These are phyloP conservation scores for Myxozyma nipponensis DNA, from an alignment of 805 yeast genomes.

Conservation along the genomic window DNA sequence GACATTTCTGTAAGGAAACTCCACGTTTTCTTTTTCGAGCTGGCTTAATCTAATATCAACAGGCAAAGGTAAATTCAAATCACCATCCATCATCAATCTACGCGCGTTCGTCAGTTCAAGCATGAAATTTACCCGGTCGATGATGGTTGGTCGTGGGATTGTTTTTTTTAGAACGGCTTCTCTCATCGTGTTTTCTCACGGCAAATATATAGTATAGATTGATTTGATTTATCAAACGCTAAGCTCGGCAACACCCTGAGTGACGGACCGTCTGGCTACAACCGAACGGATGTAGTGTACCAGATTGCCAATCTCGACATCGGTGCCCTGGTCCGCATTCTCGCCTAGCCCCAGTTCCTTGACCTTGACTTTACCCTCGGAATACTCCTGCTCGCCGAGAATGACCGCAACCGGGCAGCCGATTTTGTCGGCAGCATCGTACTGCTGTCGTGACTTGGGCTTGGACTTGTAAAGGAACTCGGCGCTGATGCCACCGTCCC, in stretches of 20 bases:
- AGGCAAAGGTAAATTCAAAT: too few relatives aligned
- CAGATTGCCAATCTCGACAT: conserved; percentile 14
- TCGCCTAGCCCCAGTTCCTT: conserved; percentile 88
- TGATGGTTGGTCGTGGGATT: too few relatives aligned
- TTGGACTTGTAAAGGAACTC: conserved; percentile 91
- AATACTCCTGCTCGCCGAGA: conserved; percentile 90
- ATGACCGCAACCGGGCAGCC: conserved; percentile 91
- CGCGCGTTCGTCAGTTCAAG: too few relatives aligned
- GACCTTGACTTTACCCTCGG: conserved; percentile 75
- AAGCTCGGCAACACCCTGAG: background rate
- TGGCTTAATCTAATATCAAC: too few relatives aligned
- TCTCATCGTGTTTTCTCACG: too few relatives aligned
- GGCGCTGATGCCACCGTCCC: conserved; percentile 85
- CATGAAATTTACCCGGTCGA: too few relatives aligned
- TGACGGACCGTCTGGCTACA: background rate
- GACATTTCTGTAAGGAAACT: too few relatives aligned
- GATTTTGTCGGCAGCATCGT: conserved; percentile 93
- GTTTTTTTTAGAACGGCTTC: too few relatives aligned
- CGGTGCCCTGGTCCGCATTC: conserved; percentile 78
- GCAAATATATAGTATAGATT: too few relatives aligned
- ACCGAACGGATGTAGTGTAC: conserved; percentile 8
- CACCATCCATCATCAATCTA: too few relatives aligned
- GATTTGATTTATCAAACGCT: too few relatives aligned
- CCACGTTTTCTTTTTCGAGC: too few relatives aligned
- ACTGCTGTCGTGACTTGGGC: conserved; percentile 93